These are phyloP conservation scores for Trichoderma hamatum DNA, from an alignment of 2,329 filamentous ascomycete genomes.

Conservation along the genomic window DNA sequence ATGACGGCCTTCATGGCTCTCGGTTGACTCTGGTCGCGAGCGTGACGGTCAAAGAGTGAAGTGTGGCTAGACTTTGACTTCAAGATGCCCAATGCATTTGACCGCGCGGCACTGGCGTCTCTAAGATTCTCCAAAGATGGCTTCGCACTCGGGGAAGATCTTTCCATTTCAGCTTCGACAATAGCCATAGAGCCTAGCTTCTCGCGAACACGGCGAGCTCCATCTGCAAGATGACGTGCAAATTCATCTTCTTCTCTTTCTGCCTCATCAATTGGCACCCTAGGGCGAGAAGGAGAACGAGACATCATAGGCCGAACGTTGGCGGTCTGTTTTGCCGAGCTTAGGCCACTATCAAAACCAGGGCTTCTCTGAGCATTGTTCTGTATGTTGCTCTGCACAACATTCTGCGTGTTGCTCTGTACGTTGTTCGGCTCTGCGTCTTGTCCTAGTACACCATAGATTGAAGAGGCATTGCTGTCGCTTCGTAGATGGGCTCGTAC, in stretches of 20 bases:
- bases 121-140: conserved; percentile 43
- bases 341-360: background rate
- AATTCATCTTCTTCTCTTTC: conserved; percentile 67
- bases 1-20: conserved; percentile 67
- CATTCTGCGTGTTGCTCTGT: background rate
- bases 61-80: conserved; percentile 69
- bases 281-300: conserved; percentile 21
- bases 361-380: background rate
- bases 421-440: background rate
- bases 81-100: conserved; percentile 66
- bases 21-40: conserved; percentile 45
- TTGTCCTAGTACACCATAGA: conserved; percentile 56
- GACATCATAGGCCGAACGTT: conserved; percentile 13
- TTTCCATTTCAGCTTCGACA: conserved; percentile 62
- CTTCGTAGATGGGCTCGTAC: conserved; percentile 82
- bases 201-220: conserved; percentile 72
- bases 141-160: conserved; percentile 32
- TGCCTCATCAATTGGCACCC: conserved; percentile 3
- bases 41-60: conserved; percentile 58
- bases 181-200: conserved; percentile 70
- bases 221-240: conserved; percentile 70
- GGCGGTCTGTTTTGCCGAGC: background rate
- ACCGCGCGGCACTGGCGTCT: conserved; percentile 41
- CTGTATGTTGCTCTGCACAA: background rate
- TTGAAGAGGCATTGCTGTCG: conserved; percentile 79